Base-by-base conservation (phyloP, 129 eudicot species). In the Erigeron canadensis region DNA sequence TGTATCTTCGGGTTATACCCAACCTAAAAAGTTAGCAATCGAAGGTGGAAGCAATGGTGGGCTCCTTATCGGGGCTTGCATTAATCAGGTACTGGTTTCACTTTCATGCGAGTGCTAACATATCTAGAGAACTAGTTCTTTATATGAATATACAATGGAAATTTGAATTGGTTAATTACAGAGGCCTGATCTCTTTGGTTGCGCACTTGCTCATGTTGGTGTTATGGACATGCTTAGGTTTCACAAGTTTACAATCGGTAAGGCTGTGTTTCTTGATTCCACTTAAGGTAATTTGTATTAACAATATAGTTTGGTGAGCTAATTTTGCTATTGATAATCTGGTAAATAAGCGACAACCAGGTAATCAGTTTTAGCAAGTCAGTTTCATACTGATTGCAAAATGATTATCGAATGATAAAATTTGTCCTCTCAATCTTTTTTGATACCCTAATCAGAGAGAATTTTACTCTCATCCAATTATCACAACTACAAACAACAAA, bases 41-140 rank as follows among this genome's bases (percentile, higher is more conserved):
- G 99, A 95, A 86, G 99, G 99, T 47, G 99, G 99, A 77, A 95
- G 99, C 82, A 95, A 95, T 74, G 99, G 99, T 34, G 99, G 99
- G 7, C 87, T 90, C 59, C 96, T 95, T 77, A 69, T 95, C 28
- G 99, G 97, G 53, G 99, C 99, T 72, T 95, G 99, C 77, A 79
- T 83, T 44, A 95, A 95, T 90, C 99, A 95, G 94, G 99, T 90
- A 69, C 38, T 38, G 9, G 37, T 18, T 10, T 41, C 13, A 5
- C n/a, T 45, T 43, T 64, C 54, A 44, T 58, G 47, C 21, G 37
- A 5, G 11, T 64, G 46, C 40, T 10, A 12, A 13, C 15, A 37
- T 37, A 19, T 72, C 13, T 62, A 12, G 63, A 28, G 34, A 28
- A 28, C 34, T 28, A 28, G 34, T 28, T 28, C 3, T 28, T 28